Base-by-base conservation (phyloP, 352 stramenopile genomes). In the Pythium angustatum region DNA sequence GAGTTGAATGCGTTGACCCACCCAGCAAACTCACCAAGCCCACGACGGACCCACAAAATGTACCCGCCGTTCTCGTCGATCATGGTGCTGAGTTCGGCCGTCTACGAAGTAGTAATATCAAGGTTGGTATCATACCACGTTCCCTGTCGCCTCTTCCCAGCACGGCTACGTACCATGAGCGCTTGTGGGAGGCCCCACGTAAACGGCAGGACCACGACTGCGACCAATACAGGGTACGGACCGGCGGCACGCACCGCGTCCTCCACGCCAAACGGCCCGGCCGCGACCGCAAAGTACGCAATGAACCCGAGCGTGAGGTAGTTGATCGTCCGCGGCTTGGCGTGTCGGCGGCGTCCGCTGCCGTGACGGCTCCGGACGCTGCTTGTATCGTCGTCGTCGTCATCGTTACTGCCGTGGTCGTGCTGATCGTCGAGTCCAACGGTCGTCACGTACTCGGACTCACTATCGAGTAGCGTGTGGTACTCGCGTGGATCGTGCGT, bases 1-100 rank as follows among this genome's bases (percentile, higher is more conserved):
- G 76, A 90, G 64, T 94, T 94, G 64, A 91, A 91, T 36, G 84
- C 83, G 66, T 94, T 94, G 47, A 94, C 60, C 83, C 85, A 94
- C 36, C 86, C 86, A 14, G 84, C 83, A 47, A 88, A 94, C 53
- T 90, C 69, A n/a, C 86, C 86, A 15, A 94, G 62, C 10, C 83
- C 84, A 12, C 83, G 81, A 14, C 81, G 83, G n/a, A 94, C 86
- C 84, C 86, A 94, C 30, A 91, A 65, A 47, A 94, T 93, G 69
- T 94, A 94, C 15, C 86, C 86, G 15, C 84, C 86, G 45, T 94
- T 94, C 61, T 92, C 80, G 53, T 91, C 80, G 36, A 93, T 93
- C 81, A 94, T 92, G 12, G 86, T 84, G 44, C 82, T 92, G 36
- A 94, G 66, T 47, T 94, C 86, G 3, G 86, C 86, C 14, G 84